Base-by-base conservation (phyloP, 805 yeast genomes). In the Torulaspora microellipsoides region DNA sequence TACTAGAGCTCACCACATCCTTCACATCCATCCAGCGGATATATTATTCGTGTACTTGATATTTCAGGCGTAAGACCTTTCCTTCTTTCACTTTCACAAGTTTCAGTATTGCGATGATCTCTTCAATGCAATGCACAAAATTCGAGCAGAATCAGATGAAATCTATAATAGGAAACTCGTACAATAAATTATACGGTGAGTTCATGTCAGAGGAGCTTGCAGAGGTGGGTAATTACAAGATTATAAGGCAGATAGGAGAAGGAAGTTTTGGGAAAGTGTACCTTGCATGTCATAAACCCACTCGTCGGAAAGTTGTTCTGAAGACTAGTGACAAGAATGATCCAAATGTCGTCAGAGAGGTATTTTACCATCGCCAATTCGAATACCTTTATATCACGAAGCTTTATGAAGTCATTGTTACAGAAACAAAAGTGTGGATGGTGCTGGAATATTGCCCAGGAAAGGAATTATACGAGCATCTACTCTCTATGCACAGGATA, bases 211-310 rank as follows among this genome's bases (percentile, higher is more conserved):
- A 76, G 8, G 78, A 75, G 33, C 65, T 81, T 34, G 69, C 69
- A 37, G 85, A 81, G 43, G 81, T 91, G 10, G 98, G 99, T 1
- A 87, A 85, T 63, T 91, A 91, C 59, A 69, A 74, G 40, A 78
- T 93, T 7, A 56, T 79, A 6, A 71, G 80, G 45, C 85, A 82
- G 51, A 83, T 91, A 15, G 98, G 97, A 1, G 89, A 86, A 55
- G 97, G 97, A 8, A 76, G 95, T 2, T 91, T 89, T 72, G 97
- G 98, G 8, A 85, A 85, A 58, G 95, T 89, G 1, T 93, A 83
- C 60, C 67, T 91, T 27, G 98, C 96, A 1, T 71, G 71, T 30
- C 98, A 91, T 57, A 74, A 75, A 40, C 70, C 89, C 36, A 76
- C 95, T 9, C 80, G 80, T 42, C 71, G 79, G n/a, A 81, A 77